Base-by-base conservation (phyloP, 257 asterid species). In the Nyctanthes arbortristis region DNA sequence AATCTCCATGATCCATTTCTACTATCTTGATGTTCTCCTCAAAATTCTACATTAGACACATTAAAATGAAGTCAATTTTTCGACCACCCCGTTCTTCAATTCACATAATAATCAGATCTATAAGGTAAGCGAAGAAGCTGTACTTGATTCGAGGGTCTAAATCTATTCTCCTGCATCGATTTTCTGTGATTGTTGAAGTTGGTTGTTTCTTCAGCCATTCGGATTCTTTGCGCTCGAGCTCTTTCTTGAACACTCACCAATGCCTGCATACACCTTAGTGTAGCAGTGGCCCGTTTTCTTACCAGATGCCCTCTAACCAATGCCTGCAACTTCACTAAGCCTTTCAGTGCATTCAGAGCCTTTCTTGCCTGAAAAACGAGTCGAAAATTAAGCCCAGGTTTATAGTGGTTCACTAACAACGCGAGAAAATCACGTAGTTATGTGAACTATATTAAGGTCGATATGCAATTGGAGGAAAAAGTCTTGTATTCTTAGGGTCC, bases 11-110 rank as follows among this genome's bases (percentile, higher is more conserved):
- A 61, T 93, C 99, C 96, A 93, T 86, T 71, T 93, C 97, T 14
- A 93, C 99, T 25, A 93, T 93, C 88, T 93, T 93, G 73, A 93
- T 77, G 83, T 91, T 86, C 78, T 93, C 99, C 52, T 93, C 93
- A 8, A 56, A 75, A 69, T 91, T 96, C 96, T 93, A 45, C 39
- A 61, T 52, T 29, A 59, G 2, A 45, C 4, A 69, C 25, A 57
- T 54, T 10, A 40, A 9, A 25, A 33, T 36, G 16, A 40, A 20
- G 57, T 1, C 59, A 52, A 52, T 52, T 52, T 16, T 52, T 52
- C 30, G 24, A 52, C 3, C 0, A 40, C 54, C 7, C 54, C 6
- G 14, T 16, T 43, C 54, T 43, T 43, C 22, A 43, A 43, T 43
- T 20, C 6, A 18, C 20, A 11, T 7, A 27, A 11, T 7, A 27